A percentile compares a stretch with the other conserved stretches of the same genome.
These are phyloP conservation scores for Adansonia madagascariensis DNA, from an alignment of 441 rosid genomes.

Conservation along the genomic window DNA sequence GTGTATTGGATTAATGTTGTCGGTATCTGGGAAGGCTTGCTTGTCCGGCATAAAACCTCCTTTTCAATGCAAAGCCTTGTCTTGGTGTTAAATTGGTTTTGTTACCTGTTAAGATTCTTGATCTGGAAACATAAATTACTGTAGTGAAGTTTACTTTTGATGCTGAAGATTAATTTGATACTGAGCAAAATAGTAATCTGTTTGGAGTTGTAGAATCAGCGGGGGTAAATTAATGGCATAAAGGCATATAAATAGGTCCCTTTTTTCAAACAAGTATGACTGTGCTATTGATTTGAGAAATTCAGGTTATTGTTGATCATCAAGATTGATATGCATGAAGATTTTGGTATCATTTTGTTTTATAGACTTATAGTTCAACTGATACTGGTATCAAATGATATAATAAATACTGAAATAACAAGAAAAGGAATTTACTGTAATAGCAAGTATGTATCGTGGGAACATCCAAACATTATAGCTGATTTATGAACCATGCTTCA, in stretches of 20 bases:
- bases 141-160: not conserved
- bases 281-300: not conserved
- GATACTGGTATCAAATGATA: not conserved
- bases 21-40: not conserved
- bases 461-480: not conserved
- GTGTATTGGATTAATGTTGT: not conserved
- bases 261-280: not conserved
- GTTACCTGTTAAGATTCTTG: not conserved
- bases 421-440: not conserved
- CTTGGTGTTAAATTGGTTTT: not conserved
- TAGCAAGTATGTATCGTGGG: not conserved
- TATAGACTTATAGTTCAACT: not conserved
- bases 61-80: not conserved
- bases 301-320: not conserved
- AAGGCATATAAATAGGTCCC: not conserved
- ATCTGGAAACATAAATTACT: not conserved
- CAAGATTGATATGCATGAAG: not conserved
- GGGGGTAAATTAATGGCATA: not conserved
- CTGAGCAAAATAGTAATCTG: not conserved
- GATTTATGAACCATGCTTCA: not conserved
- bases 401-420: not conserved
- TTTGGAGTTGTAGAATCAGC: not conserved
- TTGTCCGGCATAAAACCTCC: not conserved
- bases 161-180: not conserved
- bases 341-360: not conserved